Conservation (phyloP, 345 rosid genomes). For the Psidium friedrichsthalianum region DNA sequence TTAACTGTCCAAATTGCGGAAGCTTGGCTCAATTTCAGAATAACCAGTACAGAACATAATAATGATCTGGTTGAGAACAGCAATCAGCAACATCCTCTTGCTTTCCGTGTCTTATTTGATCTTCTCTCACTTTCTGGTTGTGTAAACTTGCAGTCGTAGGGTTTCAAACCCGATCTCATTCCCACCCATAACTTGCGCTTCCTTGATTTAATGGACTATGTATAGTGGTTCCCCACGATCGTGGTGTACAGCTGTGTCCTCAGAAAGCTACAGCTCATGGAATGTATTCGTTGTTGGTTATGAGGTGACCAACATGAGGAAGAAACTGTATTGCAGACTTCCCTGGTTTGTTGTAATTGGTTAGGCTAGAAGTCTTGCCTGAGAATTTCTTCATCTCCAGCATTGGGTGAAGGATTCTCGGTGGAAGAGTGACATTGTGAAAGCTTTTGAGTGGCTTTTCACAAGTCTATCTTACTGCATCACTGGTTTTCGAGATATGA, state of each 20-base stretch:
- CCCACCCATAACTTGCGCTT: neutral
- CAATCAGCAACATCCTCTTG: neutral
- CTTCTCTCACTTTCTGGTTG: neutral
- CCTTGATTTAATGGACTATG: neutral
- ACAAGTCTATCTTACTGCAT: neutral
- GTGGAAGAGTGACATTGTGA: neutral
- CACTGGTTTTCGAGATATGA: neutral
- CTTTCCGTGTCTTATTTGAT: neutral
- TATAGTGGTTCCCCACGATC: neutral
- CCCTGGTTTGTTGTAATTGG: neutral
- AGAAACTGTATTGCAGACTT: neutral
- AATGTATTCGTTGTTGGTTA: neutral
- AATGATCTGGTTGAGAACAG: neutral
- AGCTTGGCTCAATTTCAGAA: neutral
- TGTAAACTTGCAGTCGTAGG: neutral
- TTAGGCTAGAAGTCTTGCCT: neutral
- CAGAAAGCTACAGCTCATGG: neutral
- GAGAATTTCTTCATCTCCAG: neutral
- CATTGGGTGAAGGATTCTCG: neutral
- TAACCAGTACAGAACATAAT: neutral
- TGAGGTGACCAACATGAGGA: neutral
- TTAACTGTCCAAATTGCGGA: neutral
- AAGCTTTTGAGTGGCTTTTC: neutral
- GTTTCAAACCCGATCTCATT: neutral
- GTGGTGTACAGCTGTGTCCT: neutral